Evolutionary conservation across 2,329 filamentous ascomycete genomes (phyloP).

Genomic region (Neurospora sp.): DNA sequence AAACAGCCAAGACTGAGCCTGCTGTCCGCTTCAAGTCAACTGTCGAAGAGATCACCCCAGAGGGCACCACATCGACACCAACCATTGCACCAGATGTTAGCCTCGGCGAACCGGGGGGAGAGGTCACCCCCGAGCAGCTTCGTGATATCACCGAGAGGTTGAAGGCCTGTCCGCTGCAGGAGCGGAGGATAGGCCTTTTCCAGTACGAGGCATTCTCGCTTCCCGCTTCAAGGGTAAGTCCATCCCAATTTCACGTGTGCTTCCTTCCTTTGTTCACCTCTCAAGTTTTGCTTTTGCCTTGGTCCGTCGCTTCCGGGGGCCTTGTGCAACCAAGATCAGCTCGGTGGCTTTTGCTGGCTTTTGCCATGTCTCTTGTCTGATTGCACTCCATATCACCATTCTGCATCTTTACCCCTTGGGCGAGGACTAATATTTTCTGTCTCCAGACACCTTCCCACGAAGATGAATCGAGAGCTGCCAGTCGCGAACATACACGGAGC

Average conservation of each 20-base stretch:
- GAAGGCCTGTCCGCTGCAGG: slow-evolving; percentile 67
- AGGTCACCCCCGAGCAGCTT: slow-evolving; percentile 52
- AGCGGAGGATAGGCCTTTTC: slow-evolving; percentile 74
- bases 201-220: slow-evolving; percentile 86
- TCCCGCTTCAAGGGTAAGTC: slow-evolving; percentile 68
- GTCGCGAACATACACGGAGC: slow-evolving; percentile 52
- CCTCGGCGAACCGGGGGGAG: slow-evolving; percentile 27
- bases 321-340: background rate
- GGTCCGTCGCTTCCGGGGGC: background rate
- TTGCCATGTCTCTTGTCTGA: background rate
- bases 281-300: slow-evolving; percentile 1
- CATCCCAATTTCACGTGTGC: background rate
- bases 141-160: slow-evolving; percentile 62
- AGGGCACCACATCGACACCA: slow-evolving; percentile 19
- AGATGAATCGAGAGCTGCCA: slow-evolving; percentile 49
- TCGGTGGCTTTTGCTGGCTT: background rate
- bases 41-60: slow-evolving; percentile 58
- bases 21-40: slow-evolving; percentile 63
- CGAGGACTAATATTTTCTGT: slow-evolving; percentile 4
- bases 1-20: slow-evolving; percentile 18
- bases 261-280: slow-evolving; percentile 4
- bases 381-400: background rate
- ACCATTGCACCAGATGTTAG: slow-evolving; percentile 15
- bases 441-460: slow-evolving; percentile 50
- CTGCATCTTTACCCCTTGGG: background rate